Evolutionary conservation across 148 eudicot species (phyloP).

Genomic region (Silene uniflora): DNA sequence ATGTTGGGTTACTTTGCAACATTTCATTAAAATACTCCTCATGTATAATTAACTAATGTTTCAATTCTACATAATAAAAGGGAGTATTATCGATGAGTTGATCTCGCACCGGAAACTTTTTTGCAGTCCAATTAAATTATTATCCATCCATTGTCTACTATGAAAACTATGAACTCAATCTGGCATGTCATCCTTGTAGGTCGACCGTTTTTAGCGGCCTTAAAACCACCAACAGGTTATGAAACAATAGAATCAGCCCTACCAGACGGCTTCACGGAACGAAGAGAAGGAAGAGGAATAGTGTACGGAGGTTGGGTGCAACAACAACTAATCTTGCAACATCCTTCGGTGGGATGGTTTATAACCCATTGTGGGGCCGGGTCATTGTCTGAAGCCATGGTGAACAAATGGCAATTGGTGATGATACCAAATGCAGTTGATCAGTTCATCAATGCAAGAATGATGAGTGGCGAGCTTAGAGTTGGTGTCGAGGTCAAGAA

Average conservation of each 20-base stretch:
- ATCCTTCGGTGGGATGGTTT: slow-evolving; percentile 44
- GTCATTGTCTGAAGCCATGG: slow-evolving; percentile 40
- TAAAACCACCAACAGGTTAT: slow-evolving; percentile 30
- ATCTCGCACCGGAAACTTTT: too few species aligned
- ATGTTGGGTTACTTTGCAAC: too few species aligned
- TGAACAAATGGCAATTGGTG: slow-evolving; percentile 31
- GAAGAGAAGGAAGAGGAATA: slow-evolving; percentile 36
- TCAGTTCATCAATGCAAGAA: slow-evolving; percentile 35
- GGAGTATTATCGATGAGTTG: too few species aligned
- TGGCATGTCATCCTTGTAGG: not conserved
- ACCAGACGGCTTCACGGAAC: slow-evolving; percentile 38
- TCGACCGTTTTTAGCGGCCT: slow-evolving; percentile 41
- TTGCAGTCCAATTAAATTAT: too few species aligned
- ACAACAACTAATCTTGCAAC: slow-evolving; percentile 38
- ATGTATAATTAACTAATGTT: too few species aligned
- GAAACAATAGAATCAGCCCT: slow-evolving; percentile 37
- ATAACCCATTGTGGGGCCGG: slow-evolving; percentile 48
- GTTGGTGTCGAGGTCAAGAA: slow-evolving; percentile 24
- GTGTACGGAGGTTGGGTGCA: slow-evolving; percentile 49
- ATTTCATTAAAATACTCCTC: too few species aligned
- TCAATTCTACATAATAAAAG: too few species aligned
- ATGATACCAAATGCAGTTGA: slow-evolving; percentile 33
- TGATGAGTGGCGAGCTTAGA: slow-evolving; percentile 24
- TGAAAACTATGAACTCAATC: too few species aligned
- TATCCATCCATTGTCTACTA: too few species aligned